phyloP scores from a whole-genome alignment of 1,284 basidiomycete species.

The Malassezia vespertilionis region DNA sequence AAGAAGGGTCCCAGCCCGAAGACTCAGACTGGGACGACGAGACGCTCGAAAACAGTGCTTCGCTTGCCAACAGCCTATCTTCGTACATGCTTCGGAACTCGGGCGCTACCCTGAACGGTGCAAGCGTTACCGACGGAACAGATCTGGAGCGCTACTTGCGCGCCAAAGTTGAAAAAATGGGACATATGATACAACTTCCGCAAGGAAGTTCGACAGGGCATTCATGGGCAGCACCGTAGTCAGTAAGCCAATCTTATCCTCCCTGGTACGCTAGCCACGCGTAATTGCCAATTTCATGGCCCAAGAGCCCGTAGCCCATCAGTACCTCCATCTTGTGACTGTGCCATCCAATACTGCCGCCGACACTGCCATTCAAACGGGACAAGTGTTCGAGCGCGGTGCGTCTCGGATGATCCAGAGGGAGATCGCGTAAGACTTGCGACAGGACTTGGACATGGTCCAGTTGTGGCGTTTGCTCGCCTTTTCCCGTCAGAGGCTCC shows the following conservation, averaged over 20 bases:
- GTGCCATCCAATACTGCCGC: slow-evolving; percentile 85
- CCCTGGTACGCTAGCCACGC: slow-evolving; percentile 48
- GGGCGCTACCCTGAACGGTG: slow-evolving; percentile 76
- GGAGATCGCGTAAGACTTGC: slow-evolving; percentile 55
- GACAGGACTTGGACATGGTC: slow-evolving; percentile 8
- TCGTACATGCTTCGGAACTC: slow-evolving; percentile 51
- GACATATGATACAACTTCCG: slow-evolving; percentile 72
- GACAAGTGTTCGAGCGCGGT: slow-evolving; percentile 62
- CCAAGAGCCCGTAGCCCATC: slow-evolving; percentile 76
- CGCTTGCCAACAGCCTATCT: slow-evolving; percentile 28
- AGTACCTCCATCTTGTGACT: slow-evolving; percentile 93
- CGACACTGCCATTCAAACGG: slow-evolving; percentile 73
- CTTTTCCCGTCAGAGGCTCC: slow-evolving; percentile 2
- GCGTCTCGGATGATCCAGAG: slow-evolving; percentile 58
- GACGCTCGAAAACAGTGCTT: slow-evolving; percentile 8
- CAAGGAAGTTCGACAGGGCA: too few species aligned
- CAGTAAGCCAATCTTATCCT: too few species aligned
- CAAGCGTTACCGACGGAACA: slow-evolving; percentile 64
- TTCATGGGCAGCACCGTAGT: too few species aligned
- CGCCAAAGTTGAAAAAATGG: slow-evolving; percentile 93
- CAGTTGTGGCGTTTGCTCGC: not conserved
- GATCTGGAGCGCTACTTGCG: slow-evolving; percentile 90
- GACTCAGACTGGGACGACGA: slow-evolving; percentile 17
- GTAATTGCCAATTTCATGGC: slow-evolving; percentile 80
- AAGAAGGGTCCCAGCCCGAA: too few species aligned